These are phyloP conservation scores for Pseudonitzschia multiseries DNA, from an alignment of 108 stramenopile genomes.

Conservation along the genomic window DNA sequence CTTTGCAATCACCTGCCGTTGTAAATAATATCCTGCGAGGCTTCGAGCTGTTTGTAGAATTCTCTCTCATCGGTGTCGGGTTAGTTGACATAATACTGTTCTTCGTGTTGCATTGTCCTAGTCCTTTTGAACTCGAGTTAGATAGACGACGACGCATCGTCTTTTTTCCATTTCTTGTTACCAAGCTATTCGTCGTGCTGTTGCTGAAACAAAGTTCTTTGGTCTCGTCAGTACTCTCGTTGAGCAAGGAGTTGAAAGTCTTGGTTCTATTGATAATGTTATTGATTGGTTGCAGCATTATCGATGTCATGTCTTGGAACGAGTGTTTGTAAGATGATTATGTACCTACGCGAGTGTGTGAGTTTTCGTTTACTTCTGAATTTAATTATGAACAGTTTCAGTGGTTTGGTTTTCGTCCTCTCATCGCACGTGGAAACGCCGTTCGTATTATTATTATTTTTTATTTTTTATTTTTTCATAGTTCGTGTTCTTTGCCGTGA, in stretches of 20 bases:
- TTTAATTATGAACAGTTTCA: no score
- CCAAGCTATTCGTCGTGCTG: neutral
- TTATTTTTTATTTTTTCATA: no score
- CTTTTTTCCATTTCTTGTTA: neutral
- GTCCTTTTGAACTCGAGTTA: neutral
- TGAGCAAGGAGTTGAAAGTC: neutral
- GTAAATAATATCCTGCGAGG: neutral
- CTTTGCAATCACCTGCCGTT: neutral
- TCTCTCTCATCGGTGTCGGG: conserved; percentile 1
- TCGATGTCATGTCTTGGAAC: neutral
- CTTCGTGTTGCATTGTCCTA: neutral
- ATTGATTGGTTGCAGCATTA: neutral
- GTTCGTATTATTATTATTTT: no score
- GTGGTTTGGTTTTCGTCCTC: no score
- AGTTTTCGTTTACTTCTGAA: no score
- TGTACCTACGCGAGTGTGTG: no score
- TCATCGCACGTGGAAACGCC: no score
- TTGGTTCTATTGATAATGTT: neutral
- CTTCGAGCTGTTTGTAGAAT: neutral
- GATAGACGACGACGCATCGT: neutral
- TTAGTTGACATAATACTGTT: neutral
- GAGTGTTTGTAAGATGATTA: no score
- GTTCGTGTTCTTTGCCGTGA: no score
- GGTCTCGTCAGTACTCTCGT: neutral
- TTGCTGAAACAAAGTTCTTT: neutral